A percentile compares a stretch with the other conserved stretches of the same genome.
Conservation (phyloP, 495 filamentous ascomycete species). For the Neurospora sp. region DNA sequence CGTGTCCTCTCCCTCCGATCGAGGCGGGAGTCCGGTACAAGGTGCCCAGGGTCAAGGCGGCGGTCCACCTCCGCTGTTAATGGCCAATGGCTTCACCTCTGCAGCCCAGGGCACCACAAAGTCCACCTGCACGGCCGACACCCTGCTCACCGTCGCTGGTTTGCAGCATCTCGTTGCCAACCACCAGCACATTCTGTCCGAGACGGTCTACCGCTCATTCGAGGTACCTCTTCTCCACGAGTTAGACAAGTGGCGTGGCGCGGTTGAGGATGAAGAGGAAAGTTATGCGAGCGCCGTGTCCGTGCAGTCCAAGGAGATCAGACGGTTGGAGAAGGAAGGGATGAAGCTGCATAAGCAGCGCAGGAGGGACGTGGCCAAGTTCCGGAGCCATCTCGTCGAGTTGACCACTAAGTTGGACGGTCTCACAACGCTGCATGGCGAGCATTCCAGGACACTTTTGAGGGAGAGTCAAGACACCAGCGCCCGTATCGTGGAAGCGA, state of each 20-base stretch:
- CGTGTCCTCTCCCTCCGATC: not conserved
- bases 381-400: constrained; percentile 45
- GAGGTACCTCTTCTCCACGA: constrained; percentile 56
- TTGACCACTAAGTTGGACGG: constrained; percentile 51
- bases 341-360: constrained; percentile 45
- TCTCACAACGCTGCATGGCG: constrained; percentile 47
- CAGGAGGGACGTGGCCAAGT: constrained; percentile 41
- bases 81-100: constrained; percentile 34
- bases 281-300: constrained; percentile 42
- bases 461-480: constrained; percentile 50
- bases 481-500: constrained; percentile 46
- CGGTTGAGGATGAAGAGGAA: constrained; percentile 50
- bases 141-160: constrained; percentile 46
- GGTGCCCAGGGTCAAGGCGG: not conserved
- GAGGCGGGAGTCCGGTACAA: not conserved
- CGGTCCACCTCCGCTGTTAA: constrained; percentile 3
- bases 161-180: constrained; percentile 55
- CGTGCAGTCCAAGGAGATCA: constrained; percentile 42
- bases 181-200: constrained; percentile 53
- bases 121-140: constrained; percentile 48
- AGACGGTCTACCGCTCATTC: constrained; percentile 54
- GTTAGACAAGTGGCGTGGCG: constrained; percentile 48
- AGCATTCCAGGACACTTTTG: constrained; percentile 44
- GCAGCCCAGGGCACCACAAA: constrained; percentile 24
- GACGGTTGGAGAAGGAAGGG: constrained; percentile 49